Conservation (phyloP, 192 early-diverging fungal genomes). For the Backusella australiensis region DNA sequence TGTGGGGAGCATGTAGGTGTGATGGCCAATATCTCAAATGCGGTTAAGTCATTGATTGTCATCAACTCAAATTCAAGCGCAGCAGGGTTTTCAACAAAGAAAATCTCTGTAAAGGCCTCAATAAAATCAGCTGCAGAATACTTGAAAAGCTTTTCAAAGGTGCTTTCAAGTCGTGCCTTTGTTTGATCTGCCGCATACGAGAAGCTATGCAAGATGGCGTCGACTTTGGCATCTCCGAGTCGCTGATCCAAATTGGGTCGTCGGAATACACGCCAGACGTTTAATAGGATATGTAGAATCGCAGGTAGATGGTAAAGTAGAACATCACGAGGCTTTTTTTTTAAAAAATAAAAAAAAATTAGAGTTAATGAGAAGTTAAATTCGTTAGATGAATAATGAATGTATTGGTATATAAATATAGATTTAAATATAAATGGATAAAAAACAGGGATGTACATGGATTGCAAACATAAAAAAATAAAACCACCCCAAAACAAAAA, state of each 20-base stretch:
- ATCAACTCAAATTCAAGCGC: slow-evolving; percentile 39
- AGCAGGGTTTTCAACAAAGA: slow-evolving; percentile 56
- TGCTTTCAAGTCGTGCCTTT: slow-evolving; percentile 43
- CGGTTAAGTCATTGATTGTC: slow-evolving; percentile 14
- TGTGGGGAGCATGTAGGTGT: slow-evolving; percentile 37
- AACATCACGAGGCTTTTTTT: slow-evolving; percentile 44
- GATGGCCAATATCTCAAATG: slow-evolving; percentile 32
- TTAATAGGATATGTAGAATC: slow-evolving; percentile 47
- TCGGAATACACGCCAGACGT: slow-evolving; percentile 41
- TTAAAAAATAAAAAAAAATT: too few relatives aligned
- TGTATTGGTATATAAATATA: neutral
- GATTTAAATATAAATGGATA: neutral
- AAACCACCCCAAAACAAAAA: neutral
- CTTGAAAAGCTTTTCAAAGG: slow-evolving; percentile 55
- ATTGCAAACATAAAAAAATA: neutral
- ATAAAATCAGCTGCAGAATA: slow-evolving; percentile 53
- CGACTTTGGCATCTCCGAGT: slow-evolving; percentile 16
- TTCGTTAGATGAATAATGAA: neutral
- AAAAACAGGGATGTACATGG: neutral
- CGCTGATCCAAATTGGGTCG: neutral
- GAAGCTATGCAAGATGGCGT: slow-evolving; percentile 27
- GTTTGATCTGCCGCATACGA: slow-evolving; percentile 40
- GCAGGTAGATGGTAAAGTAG: slow-evolving; percentile 44
- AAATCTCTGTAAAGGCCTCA: slow-evolving; percentile 65
- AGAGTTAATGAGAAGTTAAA: too few relatives aligned